Conservation (phyloP, 306 rosid genomes). For the Benincasa hispida region DNA sequence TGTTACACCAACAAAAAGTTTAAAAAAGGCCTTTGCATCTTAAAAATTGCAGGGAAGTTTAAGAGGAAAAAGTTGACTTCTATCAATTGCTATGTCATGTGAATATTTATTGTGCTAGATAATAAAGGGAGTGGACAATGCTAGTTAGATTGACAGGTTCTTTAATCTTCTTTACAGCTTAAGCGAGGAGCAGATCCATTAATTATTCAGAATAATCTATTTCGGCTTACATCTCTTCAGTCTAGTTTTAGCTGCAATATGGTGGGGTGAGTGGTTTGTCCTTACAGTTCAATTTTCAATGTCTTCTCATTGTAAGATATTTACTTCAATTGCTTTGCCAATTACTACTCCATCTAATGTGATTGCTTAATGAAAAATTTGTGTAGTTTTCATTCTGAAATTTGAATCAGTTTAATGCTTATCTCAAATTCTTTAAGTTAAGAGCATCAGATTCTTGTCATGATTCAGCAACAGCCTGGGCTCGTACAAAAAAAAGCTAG, state of each 20-base stretch:
- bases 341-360: background rate
- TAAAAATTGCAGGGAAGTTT: background rate
- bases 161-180: conserved; percentile 42
- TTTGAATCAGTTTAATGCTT: background rate
- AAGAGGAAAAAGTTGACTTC: background rate
- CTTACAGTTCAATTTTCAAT: background rate
- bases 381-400: background rate
- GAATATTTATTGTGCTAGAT: background rate
- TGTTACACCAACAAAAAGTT: background rate
- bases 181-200: conserved; percentile 85
- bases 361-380: background rate
- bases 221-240: conserved; percentile 75
- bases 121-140: background rate
- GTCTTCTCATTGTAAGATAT: background rate
- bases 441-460: background rate
- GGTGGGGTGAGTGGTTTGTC: conserved; percentile 75
- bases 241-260: conserved; percentile 89
- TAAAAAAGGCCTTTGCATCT: background rate
- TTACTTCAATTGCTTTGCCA: background rate
- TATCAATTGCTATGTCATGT: background rate
- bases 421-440: background rate
- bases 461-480: background rate
- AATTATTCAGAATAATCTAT: conserved; percentile 76
- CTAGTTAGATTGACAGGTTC: background rate
- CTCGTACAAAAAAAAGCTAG: background rate